These are phyloP conservation scores for Acer campestre DNA, from an alignment of 345 rosid genomes.

Conservation along the genomic window DNA sequence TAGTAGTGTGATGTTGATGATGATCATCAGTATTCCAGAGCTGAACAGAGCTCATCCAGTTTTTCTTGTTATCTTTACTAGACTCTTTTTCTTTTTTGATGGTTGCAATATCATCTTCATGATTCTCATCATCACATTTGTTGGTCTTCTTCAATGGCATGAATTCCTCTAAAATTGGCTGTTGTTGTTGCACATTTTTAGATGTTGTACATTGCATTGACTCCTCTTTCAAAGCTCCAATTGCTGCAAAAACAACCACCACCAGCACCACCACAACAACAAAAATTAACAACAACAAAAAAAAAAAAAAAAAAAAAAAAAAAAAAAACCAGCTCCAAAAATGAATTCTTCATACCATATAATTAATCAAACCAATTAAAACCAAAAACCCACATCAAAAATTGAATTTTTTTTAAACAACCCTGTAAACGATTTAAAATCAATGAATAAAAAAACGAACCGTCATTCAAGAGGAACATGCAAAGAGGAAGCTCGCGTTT, in stretches of 20 bases:
- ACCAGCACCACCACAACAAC: slow-evolving; percentile 3
- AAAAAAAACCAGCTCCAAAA: not conserved
- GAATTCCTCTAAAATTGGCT: slow-evolving; percentile 66
- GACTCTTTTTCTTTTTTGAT: slow-evolving; percentile 37
- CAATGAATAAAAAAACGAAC: slow-evolving; percentile 38
- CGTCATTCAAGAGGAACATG: slow-evolving; percentile 75
- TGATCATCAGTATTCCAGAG: slow-evolving; percentile 52
- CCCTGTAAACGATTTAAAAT: not conserved
- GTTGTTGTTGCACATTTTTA: slow-evolving; percentile 50
- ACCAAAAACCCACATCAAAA: slow-evolving; percentile 10
- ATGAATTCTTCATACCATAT: not conserved
- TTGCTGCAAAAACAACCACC: slow-evolving; percentile 52
- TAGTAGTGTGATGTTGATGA: slow-evolving; percentile 21
- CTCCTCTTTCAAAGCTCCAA: slow-evolving; percentile 56
- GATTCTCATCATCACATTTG: slow-evolving; percentile 24
- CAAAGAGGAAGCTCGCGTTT: slow-evolving; percentile 87
- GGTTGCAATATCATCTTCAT: slow-evolving; percentile 21
- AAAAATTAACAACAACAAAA: not conserved
- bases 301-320: slow-evolving; percentile 6
- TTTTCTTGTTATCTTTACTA: slow-evolving; percentile 54
- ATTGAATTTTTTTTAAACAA: not conserved
- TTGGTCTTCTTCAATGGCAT: slow-evolving; percentile 55
- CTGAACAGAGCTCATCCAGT: slow-evolving; percentile 73
- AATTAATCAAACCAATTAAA: slow-evolving; percentile 13
- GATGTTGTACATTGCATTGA: slow-evolving; percentile 39